These are phyloP conservation scores for Omphalotus guepiniiformis DNA, from an alignment of 768 basidiomycete genomes.

Conservation along the genomic window DNA sequence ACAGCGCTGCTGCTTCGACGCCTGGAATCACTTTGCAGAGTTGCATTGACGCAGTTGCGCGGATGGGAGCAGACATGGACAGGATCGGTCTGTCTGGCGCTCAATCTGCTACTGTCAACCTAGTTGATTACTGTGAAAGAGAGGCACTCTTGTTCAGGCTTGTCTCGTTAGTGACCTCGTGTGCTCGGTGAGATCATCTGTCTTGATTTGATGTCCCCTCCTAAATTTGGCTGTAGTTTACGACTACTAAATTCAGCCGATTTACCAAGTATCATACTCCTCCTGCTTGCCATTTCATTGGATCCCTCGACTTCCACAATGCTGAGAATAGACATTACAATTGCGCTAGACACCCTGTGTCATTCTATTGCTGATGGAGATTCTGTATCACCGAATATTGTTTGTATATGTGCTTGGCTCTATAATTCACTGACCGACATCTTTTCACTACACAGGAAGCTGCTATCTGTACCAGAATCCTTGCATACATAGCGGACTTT, in stretches of 20 bases:
- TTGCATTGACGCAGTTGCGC: constrained; percentile 33
- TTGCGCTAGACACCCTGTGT: constrained; percentile 45
- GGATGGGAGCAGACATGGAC: constrained; percentile 39
- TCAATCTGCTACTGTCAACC: constrained; percentile 19
- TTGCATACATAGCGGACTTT: constrained; percentile 35
- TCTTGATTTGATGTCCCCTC: constrained; percentile 4
- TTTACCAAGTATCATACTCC: constrained; percentile 42
- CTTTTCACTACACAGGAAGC: constrained; percentile 35
- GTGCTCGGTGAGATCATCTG: constrained; percentile 40
- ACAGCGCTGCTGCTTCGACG: constrained; percentile 8
- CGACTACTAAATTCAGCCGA: constrained; percentile 33
- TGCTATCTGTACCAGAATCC: constrained; percentile 39
- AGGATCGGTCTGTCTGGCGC: constrained; percentile 29
- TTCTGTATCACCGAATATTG: constrained; percentile 17
- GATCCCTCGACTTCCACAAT: constrained; percentile 45
- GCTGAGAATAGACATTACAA: constrained; percentile 41
- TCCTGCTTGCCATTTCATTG: constrained; percentile 51
- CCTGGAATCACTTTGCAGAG: constrained; percentile 30
- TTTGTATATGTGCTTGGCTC: constrained; percentile 17
- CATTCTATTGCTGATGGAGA: constrained; percentile 29
- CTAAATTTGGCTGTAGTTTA: constrained; percentile 21
- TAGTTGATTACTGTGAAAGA: constrained; percentile 20
- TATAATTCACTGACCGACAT: background rate
- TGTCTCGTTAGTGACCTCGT: constrained; percentile 35
- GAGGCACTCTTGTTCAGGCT: constrained; percentile 35